Conservation (phyloP, 768 basidiomycete species). For the Leccinum barrowsii region DNA sequence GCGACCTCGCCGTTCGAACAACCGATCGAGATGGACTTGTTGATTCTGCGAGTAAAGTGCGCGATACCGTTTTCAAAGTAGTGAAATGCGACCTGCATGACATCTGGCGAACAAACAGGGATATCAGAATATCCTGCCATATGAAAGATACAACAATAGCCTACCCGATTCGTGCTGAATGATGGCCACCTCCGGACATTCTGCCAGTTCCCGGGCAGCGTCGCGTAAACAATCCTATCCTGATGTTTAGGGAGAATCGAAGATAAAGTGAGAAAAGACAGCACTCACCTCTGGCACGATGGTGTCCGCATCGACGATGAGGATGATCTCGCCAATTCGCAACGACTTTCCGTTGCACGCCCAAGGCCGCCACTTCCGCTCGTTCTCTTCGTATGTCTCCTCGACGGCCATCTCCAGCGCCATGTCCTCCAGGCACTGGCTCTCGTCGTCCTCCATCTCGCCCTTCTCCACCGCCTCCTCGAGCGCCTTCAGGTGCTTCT, state of each 20-base stretch:
- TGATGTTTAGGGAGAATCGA: background rate
- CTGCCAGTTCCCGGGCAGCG: constrained; percentile 79
- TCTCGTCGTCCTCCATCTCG: constrained; percentile 41
- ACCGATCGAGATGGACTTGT: constrained; percentile 76
- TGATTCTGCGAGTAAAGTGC: constrained; percentile 90
- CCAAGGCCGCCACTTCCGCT: constrained; percentile 65
- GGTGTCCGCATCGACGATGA: constrained; percentile 88
- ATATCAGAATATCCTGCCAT: constrained; percentile 24
- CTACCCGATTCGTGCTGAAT: constrained; percentile 84
- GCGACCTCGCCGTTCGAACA: constrained; percentile 74
- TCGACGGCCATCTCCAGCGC: constrained; percentile 73
- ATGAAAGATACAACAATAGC: background rate
- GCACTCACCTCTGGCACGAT: constrained; percentile 64
- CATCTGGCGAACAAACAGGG: constrained; percentile 42
- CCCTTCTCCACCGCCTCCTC: constrained; percentile 37
- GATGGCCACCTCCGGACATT: constrained; percentile 84
- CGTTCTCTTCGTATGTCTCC: constrained; percentile 62
- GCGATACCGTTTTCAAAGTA: constrained; percentile 92
- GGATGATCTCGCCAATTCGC: constrained; percentile 74
- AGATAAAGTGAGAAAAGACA: background rate
- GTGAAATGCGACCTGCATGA: constrained; percentile 86
- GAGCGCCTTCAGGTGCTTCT: constrained; percentile 42
- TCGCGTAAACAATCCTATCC: constrained; percentile 82
- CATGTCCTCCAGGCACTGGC: constrained; percentile 53
- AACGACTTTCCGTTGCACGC: constrained; percentile 71